Base-by-base conservation (phyloP, 2,329 filamentous ascomycete genomes). In the Aspergillus fijiensis region DNA sequence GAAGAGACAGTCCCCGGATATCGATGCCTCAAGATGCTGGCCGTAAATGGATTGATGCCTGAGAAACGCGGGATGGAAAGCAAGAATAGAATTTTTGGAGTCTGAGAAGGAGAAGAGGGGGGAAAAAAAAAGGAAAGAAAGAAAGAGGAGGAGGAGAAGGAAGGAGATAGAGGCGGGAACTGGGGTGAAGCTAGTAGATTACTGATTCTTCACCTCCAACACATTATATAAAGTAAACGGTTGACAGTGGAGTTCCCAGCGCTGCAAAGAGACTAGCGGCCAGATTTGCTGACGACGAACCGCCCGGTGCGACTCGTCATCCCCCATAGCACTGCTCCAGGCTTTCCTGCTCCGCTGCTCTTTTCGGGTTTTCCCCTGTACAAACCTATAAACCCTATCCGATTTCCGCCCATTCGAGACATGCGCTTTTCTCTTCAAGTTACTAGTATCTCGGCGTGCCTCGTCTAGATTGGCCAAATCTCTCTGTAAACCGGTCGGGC, bases 21-120 rank as follows among this genome's bases (percentile, higher is more conserved):
- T 19, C 16, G 25, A 21, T 55, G 60, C 60, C 62, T 64, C 54
- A 63, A 60, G 58, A 55, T 55, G 55, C 51, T 11, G 23, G 50
- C 45, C 25, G 58, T 51, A 56, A 57, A 57, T 9, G 27, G 9
- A 16, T 53, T 33, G 48, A 29, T 25, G 50, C 25, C 45, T 23
- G 31, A 45, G 45, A 45, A 33, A 45, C 14, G 11, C 16, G 29
- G 35, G 45, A 60, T 10, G 48, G 45, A 19, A 29, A 49, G 33
- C 27, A 10, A 5, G 45, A 16, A 49, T 14, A 27, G 21, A 31
- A 19, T 47, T 21, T 21, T 29, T 7, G 27, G 19, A n/a, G 35
- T n/a, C 14, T 27, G 29, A 31, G 48, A 48, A 39, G 10, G 47
- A 60, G n/a, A 51, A 25, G 52, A 50, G 27, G 35, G 27, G 35